Evolutionary conservation across 1,284 basidiomycete species (phyloP).

Genomic region (Anthracocystis panici-leucophaei): DNA sequence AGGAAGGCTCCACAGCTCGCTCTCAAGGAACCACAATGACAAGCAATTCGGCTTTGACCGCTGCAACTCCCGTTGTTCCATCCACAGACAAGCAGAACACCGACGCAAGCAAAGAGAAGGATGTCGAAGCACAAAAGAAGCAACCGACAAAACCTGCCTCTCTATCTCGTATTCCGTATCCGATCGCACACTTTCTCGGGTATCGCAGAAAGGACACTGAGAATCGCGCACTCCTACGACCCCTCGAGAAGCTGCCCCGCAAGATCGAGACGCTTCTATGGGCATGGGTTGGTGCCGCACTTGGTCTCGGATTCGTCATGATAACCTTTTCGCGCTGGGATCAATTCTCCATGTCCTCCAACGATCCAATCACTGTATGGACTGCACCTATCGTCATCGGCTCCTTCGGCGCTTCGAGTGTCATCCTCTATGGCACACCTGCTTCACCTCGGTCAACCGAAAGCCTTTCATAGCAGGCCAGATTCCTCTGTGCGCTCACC

Average conservation of each 20-base stretch:
- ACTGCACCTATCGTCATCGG: slow-evolving; percentile 54
- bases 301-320: slow-evolving; percentile 50
- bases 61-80: slow-evolving; percentile 14
- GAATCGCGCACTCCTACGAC: slow-evolving; percentile 33
- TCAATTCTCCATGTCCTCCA: slow-evolving; percentile 42
- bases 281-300: slow-evolving; percentile 52
- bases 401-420: slow-evolving; percentile 54
- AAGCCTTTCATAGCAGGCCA: slow-evolving; percentile 53
- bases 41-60: background rate
- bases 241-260: slow-evolving; percentile 41
- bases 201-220: slow-evolving; percentile 33
- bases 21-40: slow-evolving; percentile 22
- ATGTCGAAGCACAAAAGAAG: slow-evolving; percentile 37
- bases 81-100: background rate
- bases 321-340: slow-evolving; percentile 51
- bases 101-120: slow-evolving; percentile 13
- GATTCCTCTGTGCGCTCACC: slow-evolving; percentile 45
- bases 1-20: slow-evolving; percentile 15
- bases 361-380: slow-evolving; percentile 46
- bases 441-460: slow-evolving; percentile 54
- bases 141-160: slow-evolving; percentile 21
- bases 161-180: slow-evolving; percentile 49
- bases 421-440: slow-evolving; percentile 56
- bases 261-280: slow-evolving; percentile 52
- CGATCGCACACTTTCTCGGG: slow-evolving; percentile 49